Conservation (phyloP, 1,284 basidiomycete species). For the Ganoderma resinaceum region DNA sequence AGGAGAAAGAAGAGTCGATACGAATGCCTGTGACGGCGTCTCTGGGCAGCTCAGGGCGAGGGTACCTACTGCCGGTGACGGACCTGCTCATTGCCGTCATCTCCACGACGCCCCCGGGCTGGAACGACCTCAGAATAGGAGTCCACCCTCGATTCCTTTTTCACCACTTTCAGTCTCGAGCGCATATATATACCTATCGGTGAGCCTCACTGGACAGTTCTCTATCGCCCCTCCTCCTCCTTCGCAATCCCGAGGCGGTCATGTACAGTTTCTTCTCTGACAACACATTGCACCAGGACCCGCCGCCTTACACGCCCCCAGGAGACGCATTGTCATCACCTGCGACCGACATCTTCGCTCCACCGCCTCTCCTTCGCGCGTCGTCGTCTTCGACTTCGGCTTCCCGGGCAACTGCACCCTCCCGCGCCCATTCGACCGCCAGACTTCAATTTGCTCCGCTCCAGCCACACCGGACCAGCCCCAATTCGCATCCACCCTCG, state of each 20-base stretch:
- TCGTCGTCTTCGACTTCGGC: neutral
- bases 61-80: neutral
- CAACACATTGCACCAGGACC: slow-evolving; percentile 16
- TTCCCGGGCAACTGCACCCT: neutral
- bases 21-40: neutral
- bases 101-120: slow-evolving; percentile 21
- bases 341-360: slow-evolving; percentile 6
- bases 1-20: neutral
- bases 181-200: slow-evolving; percentile 14
- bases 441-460: slow-evolving; percentile 18
- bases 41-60: neutral
- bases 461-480: slow-evolving; percentile 1
- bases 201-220: neutral
- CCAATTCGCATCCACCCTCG: neutral
- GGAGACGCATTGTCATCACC: slow-evolving; percentile 17
- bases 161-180: slow-evolving; percentile 7
- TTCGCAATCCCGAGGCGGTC: neutral
- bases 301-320: slow-evolving; percentile 25
- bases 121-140: slow-evolving; percentile 10
- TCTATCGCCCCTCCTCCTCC: neutral
- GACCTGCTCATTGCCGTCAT: slow-evolving; percentile 7
- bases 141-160: neutral
- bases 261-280: neutral
- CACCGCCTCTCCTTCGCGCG: neutral
- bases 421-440: neutral